Percentiles rank a stretch among this genome's conserved stretches.
These are phyloP conservation scores for Leccinum uliginosum DNA, from an alignment of 768 basidiomycete species.

Conservation along the genomic window DNA sequence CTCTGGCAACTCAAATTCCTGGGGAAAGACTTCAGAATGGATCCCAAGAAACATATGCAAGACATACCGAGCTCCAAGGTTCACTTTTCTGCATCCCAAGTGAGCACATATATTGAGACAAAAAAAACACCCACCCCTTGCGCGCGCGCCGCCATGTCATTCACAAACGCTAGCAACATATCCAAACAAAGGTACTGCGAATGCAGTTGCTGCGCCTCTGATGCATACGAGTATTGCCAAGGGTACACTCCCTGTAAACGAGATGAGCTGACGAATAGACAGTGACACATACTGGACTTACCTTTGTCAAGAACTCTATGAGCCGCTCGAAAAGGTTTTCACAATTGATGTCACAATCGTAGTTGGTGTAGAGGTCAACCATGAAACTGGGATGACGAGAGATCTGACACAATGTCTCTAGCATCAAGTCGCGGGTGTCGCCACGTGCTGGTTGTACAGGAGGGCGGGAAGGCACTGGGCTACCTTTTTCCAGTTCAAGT, in stretches of 20 bases:
- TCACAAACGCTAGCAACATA: constrained; percentile 78
- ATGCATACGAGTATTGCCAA: constrained; percentile 49
- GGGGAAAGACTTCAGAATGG: neutral
- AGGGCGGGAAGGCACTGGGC: constrained; percentile 49
- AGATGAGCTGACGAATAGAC: constrained; percentile 5
- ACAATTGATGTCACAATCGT: constrained; percentile 95
- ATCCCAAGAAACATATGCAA: neutral
- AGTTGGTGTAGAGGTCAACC: constrained; percentile 94
- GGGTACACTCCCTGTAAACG: constrained; percentile 72
- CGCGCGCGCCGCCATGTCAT: constrained; percentile 75
- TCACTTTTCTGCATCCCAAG: constrained; percentile 35
- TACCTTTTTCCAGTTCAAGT: constrained; percentile 45
- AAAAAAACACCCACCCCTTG: constrained; percentile 37
- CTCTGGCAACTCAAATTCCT: constrained; percentile 57
- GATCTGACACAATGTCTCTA: constrained; percentile 82
- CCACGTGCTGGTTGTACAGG: constrained; percentile 74
- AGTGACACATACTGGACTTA: constrained; percentile 28
- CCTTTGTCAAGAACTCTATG: constrained; percentile 84
- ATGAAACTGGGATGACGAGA: constrained; percentile 85
- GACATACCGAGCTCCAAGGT: constrained; percentile 61
- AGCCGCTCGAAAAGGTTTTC: constrained; percentile 94
- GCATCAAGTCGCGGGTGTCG: constrained; percentile 83
- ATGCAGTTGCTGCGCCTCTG: constrained; percentile 66
- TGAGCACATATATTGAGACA: constrained; percentile 12
- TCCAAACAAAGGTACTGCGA: constrained; percentile 88